Conservation (phyloP, 2,329 filamentous ascomycete species). For the Graphium sp. region DNA sequence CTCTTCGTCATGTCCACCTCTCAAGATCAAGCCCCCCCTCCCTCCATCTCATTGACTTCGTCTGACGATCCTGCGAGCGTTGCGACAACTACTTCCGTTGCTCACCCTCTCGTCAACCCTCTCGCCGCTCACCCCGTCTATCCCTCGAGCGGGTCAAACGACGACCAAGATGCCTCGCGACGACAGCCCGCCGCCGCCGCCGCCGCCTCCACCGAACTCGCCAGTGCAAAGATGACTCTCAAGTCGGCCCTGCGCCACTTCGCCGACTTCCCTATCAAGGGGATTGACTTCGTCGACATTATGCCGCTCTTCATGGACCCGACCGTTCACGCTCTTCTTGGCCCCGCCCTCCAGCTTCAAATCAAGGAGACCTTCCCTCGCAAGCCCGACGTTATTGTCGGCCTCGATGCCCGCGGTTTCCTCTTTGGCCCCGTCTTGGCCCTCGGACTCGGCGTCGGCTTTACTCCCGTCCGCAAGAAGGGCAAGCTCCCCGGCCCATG, state of each 20-base stretch:
- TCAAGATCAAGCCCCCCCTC: background rate
- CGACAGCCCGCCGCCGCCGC: slow-evolving; percentile 44
- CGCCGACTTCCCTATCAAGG: slow-evolving; percentile 78
- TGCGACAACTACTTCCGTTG: slow-evolving; percentile 6
- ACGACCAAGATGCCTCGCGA: slow-evolving; percentile 41
- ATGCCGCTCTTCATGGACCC: slow-evolving; percentile 84
- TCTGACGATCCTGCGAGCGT: slow-evolving; percentile 3
- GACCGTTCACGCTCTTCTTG: slow-evolving; percentile 54
- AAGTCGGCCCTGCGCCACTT: slow-evolving; percentile 63
- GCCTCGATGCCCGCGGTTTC: slow-evolving; percentile 87
- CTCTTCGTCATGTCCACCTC: slow-evolving; percentile 16
- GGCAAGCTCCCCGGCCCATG: slow-evolving; percentile 89
- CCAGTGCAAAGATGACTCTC: slow-evolving; percentile 55
- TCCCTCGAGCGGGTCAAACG: no score
- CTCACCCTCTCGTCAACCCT: slow-evolving; percentile 10
- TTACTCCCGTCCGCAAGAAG: slow-evolving; percentile 87
- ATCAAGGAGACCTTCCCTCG: slow-evolving; percentile 45
- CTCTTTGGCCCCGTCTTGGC: slow-evolving; percentile 86
- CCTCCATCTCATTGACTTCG: background rate
- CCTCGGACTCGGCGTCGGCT: slow-evolving; percentile 63
- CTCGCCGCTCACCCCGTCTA: slow-evolving; percentile 15
- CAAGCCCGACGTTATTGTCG: slow-evolving; percentile 79
- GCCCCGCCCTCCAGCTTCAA: slow-evolving; percentile 75
- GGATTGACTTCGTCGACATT: slow-evolving; percentile 96
- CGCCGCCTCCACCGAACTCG: slow-evolving; percentile 46